Base-by-base conservation (phyloP, 108 stramenopile species). In the Hondaea fermentalgiana region DNA sequence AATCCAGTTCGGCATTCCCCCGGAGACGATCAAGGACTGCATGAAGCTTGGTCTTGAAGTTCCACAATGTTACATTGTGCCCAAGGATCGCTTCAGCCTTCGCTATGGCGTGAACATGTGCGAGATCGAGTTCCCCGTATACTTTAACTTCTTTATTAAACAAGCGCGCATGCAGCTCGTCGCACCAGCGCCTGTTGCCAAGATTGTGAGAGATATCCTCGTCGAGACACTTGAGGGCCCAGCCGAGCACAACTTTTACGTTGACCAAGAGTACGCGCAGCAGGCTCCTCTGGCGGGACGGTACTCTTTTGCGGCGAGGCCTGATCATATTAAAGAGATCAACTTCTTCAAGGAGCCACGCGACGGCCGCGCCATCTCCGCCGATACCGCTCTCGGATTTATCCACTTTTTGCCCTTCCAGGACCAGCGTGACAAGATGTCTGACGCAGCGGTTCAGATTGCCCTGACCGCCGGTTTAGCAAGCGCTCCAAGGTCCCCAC, bases 61-160 rank as follows among this genome's bases (percentile, higher is more conserved):
- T 35, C 92, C 92, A 5, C 87, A 87, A 8, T 89, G 87, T 57
- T 92, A 64, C 59, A 76, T 92, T 21, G 44, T 92, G 0, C 91
- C 90, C 21, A 60, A 60, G 43, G 90, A 92, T 42, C 43, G 72
- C 12, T 92, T 92, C 64, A 60, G 72, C 43, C 87, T 91, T 25
- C 51, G 72, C 44, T 47, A 87, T 42, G 92, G 91, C 29, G 49
- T 91, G 45, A 92, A 92, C 45, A 88, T 92, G 45, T 90, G 87
- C 72, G 92, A 92, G 88, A 76, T 90, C 72, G 92, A 92, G 89
- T 92, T 92, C 28, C 92, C 92, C 25, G 91, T 89, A 5, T 92
- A 92, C 90, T 92, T 91, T 83, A 91, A 90, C 91, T 92, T 91
- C 59, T 92, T 92, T 60, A 88, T 90, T 44, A 35, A 35, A 5